These are phyloP conservation scores for Paxillus ammoniavirescens DNA, from an alignment of 768 basidiomycete genomes.

Conservation along the genomic window DNA sequence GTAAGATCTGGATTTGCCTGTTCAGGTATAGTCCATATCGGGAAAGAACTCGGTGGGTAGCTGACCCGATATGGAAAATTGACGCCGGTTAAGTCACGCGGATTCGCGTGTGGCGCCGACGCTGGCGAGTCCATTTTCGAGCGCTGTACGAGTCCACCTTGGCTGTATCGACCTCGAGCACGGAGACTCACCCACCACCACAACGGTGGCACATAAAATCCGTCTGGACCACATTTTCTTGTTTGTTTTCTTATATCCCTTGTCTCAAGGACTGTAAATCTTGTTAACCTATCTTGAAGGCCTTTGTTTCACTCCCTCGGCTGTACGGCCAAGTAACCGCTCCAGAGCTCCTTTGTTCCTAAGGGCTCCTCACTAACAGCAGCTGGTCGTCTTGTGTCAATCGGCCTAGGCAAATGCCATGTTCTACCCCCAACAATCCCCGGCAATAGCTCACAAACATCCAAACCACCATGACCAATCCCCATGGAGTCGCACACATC, in stretches of 20 bases:
- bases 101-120: constrained; percentile 19
- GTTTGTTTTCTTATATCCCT: constrained; percentile 10
- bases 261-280: constrained; percentile 12
- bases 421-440: constrained; percentile 86
- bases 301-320: constrained; percentile 4
- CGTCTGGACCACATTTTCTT: constrained; percentile 14
- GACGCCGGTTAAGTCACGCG: background rate
- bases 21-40: constrained; percentile 1
- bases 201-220: constrained; percentile 16
- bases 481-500: constrained; percentile 67
- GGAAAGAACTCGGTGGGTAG: constrained; percentile 8
- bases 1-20: constrained; percentile 10
- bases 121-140: constrained; percentile 21
- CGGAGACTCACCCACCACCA: background rate
- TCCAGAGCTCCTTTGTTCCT: constrained; percentile 9
- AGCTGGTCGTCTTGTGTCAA: constrained; percentile 4
- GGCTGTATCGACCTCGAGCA: constrained; percentile 7
- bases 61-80: constrained; percentile 10
- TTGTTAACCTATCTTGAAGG: background rate
- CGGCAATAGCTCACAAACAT: constrained; percentile 76
- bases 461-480: constrained; percentile 73
- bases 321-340: constrained; percentile 2
- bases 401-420: constrained; percentile 47
- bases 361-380: constrained; percentile 6
- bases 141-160: constrained; percentile 23